These are phyloP conservation scores for Cercis canadensis DNA, from an alignment of 306 rosid species.

Conservation along the genomic window DNA sequence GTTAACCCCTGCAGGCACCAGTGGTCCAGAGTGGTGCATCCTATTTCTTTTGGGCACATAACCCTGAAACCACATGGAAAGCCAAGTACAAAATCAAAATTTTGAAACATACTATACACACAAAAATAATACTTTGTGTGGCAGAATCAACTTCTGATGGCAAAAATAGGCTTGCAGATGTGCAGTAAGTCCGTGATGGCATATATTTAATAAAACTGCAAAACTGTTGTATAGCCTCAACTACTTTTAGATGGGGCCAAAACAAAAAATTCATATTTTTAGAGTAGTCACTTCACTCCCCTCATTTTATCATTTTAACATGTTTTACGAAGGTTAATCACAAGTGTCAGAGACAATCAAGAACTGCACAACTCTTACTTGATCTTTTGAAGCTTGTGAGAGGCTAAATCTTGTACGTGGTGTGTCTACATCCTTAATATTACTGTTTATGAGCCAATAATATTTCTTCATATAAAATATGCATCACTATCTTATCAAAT, in stretches of 20 bases:
- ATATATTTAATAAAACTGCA: not conserved
- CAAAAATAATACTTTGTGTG: too few species aligned
- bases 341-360: not conserved
- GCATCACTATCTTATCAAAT: not conserved
- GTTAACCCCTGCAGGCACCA: conserved; percentile 74
- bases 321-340: too few species aligned
- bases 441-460: not conserved
- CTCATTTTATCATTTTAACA: too few species aligned
- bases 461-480: not conserved
- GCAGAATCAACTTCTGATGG: too few species aligned
- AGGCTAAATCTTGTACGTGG: not conserved
- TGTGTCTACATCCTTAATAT: not conserved
- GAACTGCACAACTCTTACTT: not conserved
- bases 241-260: not conserved
- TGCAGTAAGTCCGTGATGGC: too few species aligned
- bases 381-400: not conserved
- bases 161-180: too few species aligned
- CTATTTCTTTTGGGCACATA: conserved; percentile 67
- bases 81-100: not conserved
- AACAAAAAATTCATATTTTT: not conserved
- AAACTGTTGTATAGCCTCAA: too few species aligned
- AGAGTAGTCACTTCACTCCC: too few species aligned
- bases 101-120: too few species aligned
- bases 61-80: conserved; percentile 53
- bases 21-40: conserved; percentile 90